These are phyloP conservation scores for Meredithiella fracta DNA, from an alignment of 2,329 filamentous ascomycete species.

Conservation along the genomic window DNA sequence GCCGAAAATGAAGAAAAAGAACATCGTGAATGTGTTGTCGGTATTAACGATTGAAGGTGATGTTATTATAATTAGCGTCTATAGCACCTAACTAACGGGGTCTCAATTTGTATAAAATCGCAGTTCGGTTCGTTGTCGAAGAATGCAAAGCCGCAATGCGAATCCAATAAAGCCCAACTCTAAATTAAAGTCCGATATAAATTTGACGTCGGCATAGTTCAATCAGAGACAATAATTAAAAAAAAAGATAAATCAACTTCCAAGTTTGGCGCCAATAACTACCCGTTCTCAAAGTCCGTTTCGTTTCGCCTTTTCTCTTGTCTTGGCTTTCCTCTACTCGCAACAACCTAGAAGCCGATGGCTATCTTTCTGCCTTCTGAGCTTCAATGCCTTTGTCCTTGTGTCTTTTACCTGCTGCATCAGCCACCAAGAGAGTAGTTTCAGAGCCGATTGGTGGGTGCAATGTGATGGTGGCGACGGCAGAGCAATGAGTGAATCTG, in stretches of 20 bases:
- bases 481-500: too few relatives aligned
- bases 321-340: background rate
- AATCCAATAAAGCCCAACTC: too few relatives aligned
- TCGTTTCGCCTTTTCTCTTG: background rate
- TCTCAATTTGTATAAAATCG: too few relatives aligned
- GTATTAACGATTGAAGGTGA: background rate
- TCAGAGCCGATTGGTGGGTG: too few relatives aligned
- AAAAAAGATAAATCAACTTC: background rate
- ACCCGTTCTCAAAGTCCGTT: background rate
- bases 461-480: too few relatives aligned
- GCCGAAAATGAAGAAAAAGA: conserved; percentile 45
- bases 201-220: background rate
- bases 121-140: too few relatives aligned
- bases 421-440: too few relatives aligned
- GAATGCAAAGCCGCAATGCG: too few relatives aligned
- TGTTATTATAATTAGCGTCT: background rate
- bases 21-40: conserved; percentile 27
- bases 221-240: background rate
- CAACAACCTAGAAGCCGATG: background rate
- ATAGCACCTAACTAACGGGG: too few relatives aligned
- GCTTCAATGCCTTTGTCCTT: background rate
- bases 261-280: background rate
- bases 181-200: too few relatives aligned
- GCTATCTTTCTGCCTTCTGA: background rate
- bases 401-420: background rate